Evolutionary conservation across 2,329 filamentous ascomycete species (phyloP).

Genomic region (Fusarium torreyae): DNA sequence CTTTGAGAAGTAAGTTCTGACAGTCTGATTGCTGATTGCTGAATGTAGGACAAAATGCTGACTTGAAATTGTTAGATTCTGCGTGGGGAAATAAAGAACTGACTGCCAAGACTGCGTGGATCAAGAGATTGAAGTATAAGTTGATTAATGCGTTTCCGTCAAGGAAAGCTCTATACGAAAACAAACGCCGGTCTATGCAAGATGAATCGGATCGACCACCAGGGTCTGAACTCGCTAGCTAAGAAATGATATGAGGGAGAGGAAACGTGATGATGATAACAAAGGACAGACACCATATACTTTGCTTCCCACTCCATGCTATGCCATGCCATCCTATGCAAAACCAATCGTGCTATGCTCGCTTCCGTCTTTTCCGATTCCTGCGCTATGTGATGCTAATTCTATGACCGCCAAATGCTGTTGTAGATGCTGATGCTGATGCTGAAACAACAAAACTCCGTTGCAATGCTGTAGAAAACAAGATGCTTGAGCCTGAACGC

Average conservation of each 20-base stretch:
- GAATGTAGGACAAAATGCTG: conserved; percentile 31
- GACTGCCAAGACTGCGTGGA: background rate
- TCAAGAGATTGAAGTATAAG: conserved; percentile 9
- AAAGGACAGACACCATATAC: conserved; percentile 32
- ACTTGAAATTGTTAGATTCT: conserved; percentile 57
- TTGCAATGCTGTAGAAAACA: conserved; percentile 33
- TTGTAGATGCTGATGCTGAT: conserved; percentile 5
- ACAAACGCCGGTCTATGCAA: conserved; percentile 35
- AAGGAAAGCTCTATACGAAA: conserved; percentile 33
- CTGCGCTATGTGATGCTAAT: conserved; percentile 29
- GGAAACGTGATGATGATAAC: conserved; percentile 4
- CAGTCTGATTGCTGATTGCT: conserved; percentile 1
- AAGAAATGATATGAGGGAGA: conserved; percentile 17
- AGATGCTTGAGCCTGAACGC: conserved; percentile 38
- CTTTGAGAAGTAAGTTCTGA: conserved; percentile 87
- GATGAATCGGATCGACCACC: conserved; percentile 30
- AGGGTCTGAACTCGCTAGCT: conserved; percentile 30
- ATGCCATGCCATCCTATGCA: conserved; percentile 27
- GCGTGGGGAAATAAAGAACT: conserved; percentile 60
- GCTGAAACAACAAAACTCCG: conserved; percentile 36
- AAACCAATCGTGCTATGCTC: conserved; percentile 10
- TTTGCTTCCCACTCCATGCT: conserved; percentile 28
- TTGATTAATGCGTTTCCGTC: conserved; percentile 26
- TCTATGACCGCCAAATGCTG: conserved; percentile 10
- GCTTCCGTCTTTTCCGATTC: conserved; percentile 29